Conservation (phyloP, 2,329 filamentous ascomycete species). For the Nigrospora oryzae region DNA sequence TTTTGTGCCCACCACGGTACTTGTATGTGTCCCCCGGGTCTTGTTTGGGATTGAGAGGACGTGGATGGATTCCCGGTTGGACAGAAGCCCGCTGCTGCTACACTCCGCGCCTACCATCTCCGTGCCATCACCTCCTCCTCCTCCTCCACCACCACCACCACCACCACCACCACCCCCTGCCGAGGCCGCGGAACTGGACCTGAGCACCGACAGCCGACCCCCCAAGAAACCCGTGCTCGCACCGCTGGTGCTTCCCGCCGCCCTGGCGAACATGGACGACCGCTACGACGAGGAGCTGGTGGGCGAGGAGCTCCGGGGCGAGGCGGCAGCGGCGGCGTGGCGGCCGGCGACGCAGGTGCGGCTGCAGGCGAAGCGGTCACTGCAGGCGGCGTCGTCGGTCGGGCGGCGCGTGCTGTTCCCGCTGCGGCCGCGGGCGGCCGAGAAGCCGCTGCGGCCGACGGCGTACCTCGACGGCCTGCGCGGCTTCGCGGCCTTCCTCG, state of each 20-base stretch:
- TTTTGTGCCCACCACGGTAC: too few relatives aligned
- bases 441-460: slow-evolving; percentile 32
- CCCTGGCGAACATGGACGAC: not conserved
- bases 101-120: not conserved
- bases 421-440: slow-evolving; percentile 6
- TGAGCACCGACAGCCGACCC: not conserved
- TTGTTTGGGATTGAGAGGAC: not conserved
- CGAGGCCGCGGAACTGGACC: not conserved
- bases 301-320: too few relatives aligned
- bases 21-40: too few relatives aligned
- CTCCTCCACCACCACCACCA: too few relatives aligned
- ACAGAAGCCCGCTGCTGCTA: not conserved
- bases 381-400: not conserved
- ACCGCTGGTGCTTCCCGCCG: not conserved
- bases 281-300: too few relatives aligned
- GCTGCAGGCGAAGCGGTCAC: not conserved
- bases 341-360: slow-evolving; percentile 14
- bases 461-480: slow-evolving; percentile 59
- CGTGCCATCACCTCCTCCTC: not conserved
- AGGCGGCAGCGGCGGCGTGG: slow-evolving; percentile 8
- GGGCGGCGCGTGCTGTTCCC: slow-evolving; percentile 3
- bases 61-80: not conserved
- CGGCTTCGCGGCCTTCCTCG: slow-evolving; percentile 58
- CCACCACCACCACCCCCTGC: not conserved
- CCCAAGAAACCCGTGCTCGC: not conserved